Evolutionary conservation across 148 eudicot species (phyloP), one percentile per base, ranked within the genome.

Genomic region (Rhododendron henanense): DNA sequence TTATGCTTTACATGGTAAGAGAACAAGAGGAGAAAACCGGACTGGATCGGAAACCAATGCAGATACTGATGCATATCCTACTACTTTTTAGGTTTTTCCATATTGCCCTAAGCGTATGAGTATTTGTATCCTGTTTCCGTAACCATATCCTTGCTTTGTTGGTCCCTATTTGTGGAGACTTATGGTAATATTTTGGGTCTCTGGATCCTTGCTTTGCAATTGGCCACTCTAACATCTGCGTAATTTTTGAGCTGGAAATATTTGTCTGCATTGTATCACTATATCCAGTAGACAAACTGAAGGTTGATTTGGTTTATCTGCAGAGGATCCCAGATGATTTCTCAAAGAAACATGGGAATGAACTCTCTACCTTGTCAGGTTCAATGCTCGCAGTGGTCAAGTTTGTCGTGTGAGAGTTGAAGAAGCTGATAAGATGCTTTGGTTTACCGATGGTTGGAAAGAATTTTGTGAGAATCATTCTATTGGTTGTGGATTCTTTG

Each of bases 371-470:
- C 28, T 31, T 7, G 14, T 47, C 25, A 45, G 9, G 9, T 87
- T 90, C n/a, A 78, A 45, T 16, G 77, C 82, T 47, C 86, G 85
- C 37, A 84, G 25, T 69, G 87, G 87, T 73, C 81, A 41, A 78
- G 23, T 55, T 37, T 88, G 88, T 86, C 37, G 75, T 6, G 77
- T 84, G 53, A 39, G 84, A 57, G 73, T 90, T 10, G 78, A 88
- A 61, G 79, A 48, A 86, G 44, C 76, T 21, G 86, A 84, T 10
- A 76, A 53, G 45, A 85, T n/a, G 73, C 88, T 73, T 48, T 90
- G 86, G 88, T 77, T 90, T 81, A 77, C 71, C 8, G 5, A 90
- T 28, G 91, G 88, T n/a, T 90, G 90, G 91, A 71, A 78, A 48
- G 63, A 90, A 18, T 90, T 90, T 79, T 87, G 82, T 1, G 81